These are phyloP conservation scores for Suillus tomentosus DNA, from an alignment of 768 basidiomycete species.

Conservation along the genomic window DNA sequence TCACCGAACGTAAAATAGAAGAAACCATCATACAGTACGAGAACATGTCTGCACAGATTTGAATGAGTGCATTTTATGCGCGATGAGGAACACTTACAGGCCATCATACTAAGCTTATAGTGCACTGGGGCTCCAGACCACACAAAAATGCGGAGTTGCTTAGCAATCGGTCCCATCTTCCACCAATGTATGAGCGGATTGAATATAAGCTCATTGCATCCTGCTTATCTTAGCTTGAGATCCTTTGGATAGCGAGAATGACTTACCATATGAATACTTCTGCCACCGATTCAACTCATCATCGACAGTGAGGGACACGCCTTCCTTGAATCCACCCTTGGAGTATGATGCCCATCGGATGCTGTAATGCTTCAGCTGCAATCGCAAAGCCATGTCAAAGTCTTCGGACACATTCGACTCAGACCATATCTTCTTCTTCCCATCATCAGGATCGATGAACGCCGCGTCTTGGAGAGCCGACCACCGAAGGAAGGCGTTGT, in stretches of 20 bases:
- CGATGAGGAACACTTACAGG: constrained; percentile 47
- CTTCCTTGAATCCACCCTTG: constrained; percentile 85
- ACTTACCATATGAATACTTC: constrained; percentile 71
- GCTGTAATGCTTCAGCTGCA: constrained; percentile 13
- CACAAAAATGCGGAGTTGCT: constrained; percentile 67
- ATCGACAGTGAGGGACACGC: constrained; percentile 80
- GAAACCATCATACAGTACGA: constrained; percentile 39
- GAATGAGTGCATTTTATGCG: background rate
- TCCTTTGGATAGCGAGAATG: constrained; percentile 38
- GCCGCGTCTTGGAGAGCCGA: constrained; percentile 58
- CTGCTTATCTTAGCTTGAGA: constrained; percentile 30
- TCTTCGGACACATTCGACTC: constrained; percentile 62
- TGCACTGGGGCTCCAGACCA: constrained; percentile 73
- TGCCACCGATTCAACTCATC: constrained; percentile 90
- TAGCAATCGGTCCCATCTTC: constrained; percentile 73
- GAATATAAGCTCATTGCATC: constrained; percentile 79
- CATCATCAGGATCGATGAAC: constrained; percentile 52
- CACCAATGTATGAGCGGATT: constrained; percentile 79
- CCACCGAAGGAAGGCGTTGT: constrained; percentile 60
- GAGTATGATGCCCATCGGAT: constrained; percentile 77
- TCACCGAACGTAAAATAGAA: background rate
- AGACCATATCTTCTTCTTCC: constrained; percentile 55
- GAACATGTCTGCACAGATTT: constrained; percentile 41
- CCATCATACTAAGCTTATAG: constrained; percentile 78
- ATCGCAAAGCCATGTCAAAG: constrained; percentile 60